Evolutionary conservation across 441 rosid genomes (phyloP), one percentile per base, ranked within the genome.

Genomic region (Adansonia gregorii): DNA sequence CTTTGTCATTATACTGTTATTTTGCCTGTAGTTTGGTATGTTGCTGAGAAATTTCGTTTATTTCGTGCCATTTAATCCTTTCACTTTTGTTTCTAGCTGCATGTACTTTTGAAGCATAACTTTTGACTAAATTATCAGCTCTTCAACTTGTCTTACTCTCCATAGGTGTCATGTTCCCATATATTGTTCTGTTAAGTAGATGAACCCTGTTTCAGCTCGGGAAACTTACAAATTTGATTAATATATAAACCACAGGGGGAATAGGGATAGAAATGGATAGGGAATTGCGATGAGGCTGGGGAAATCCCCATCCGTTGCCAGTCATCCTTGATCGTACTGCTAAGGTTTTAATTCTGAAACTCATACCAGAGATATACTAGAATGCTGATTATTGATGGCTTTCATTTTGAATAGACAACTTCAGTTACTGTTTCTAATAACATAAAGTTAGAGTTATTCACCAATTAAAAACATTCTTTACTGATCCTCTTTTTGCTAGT

Each of bases 11-110:
- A 48, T 3, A 20, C 35, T 49, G 73, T 49, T 49, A 49, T 69
- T 24, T 9, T 51, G 24, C 59, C 27, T 3, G 45, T 70, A 70
- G 24, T 7, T 70, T 70, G 45, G 14, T 70, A 14, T 70, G 20
- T 70, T 70, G 14, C 27, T 27, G 8, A 69, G 59, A 27, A 68
- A 65, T 48, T 68, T 46, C 51, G 56, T 46, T 48, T 68, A 22
- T 46, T 48, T 6, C 19, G 24, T 22, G 15, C 72, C 56, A 0
- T 20, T 46, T 19, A 20, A 6, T 67, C 31, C n/a, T 46, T 45
- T 67, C 22, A 46, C 24, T 3, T 65, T 65, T 39, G 5, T 60
- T 22, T 60, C 41, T 27, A 65, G 35, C 68, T 14, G 14, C 10
- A 31, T 63, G 14, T 20, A 14, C 54, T 67, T 67, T 10, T 67